phyloP scores from a whole-genome alignment of 305 asterid genomes.

The Stenogyne calaminthoides region DNA sequence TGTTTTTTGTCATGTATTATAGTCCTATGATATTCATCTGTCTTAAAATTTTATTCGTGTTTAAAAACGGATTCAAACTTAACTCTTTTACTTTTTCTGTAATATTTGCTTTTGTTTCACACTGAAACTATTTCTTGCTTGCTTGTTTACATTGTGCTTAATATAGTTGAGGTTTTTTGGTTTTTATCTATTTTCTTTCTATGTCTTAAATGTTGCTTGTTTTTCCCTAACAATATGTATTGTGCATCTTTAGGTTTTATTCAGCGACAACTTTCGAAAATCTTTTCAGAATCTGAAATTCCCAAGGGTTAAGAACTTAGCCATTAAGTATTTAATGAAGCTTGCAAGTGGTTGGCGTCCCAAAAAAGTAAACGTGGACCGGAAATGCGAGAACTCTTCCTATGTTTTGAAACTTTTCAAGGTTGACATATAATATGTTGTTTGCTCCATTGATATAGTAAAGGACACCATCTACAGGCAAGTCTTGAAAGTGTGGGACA shows the following conservation, averaged over 20 bases:
- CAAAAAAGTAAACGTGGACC: slow-evolving; percentile 50
- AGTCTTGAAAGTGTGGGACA: slow-evolving; percentile 69
- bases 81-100: no score
- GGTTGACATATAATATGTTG: slow-evolving; percentile 46
- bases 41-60: no score
- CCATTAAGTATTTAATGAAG: slow-evolving; percentile 45
- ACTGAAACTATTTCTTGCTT: not conserved
- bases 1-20: not conserved
- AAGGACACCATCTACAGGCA: slow-evolving; percentile 50
- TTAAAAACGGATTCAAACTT: no score
- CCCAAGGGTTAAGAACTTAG: slow-evolving; percentile 42
- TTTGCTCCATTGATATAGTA: slow-evolving; percentile 60
- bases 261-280: slow-evolving; percentile 56
- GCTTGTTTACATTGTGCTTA: not conserved
- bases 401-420: slow-evolving; percentile 57
- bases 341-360: slow-evolving; percentile 83
- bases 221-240: not conserved
- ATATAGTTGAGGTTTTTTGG: not conserved
- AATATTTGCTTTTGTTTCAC: not conserved
- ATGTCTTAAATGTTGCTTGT: not conserved
- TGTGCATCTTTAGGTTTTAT: slow-evolving; percentile 44
- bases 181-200: not conserved
- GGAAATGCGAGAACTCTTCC: slow-evolving; percentile 43
- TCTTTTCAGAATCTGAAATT: slow-evolving; percentile 46
- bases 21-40: not conserved